Evolutionary conservation across 75 land plant genomes (phyloP).

Genomic region (Chamaecyparis obtusa): DNA sequence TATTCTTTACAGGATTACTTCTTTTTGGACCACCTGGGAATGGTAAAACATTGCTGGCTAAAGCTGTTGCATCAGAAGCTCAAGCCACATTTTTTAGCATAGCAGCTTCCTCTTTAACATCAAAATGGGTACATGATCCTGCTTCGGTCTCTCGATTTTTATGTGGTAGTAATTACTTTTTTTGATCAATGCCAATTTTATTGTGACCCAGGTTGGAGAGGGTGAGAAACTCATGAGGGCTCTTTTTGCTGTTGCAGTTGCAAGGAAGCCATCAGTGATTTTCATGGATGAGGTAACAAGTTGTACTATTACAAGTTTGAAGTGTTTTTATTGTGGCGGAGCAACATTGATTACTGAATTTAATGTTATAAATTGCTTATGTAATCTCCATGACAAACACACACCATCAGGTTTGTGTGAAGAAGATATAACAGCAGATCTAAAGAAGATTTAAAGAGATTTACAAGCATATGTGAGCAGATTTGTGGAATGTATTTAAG

Average conservation of each 20-base stretch:
- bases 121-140: slow-evolving; percentile 79
- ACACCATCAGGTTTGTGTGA: too few relatives aligned
- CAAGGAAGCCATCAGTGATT: slow-evolving; percentile 91
- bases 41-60: slow-evolving; percentile 99
- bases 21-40: slow-evolving; percentile 99
- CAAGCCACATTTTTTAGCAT: slow-evolving; percentile 95
- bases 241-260: slow-evolving; percentile 85
- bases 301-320: background rate
- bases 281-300: slow-evolving; percentile 89
- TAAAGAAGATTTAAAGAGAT: too few relatives aligned
- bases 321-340: background rate
- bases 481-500: too few relatives aligned
- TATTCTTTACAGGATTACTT: slow-evolving; percentile 64
- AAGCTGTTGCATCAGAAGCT: slow-evolving; percentile 98
- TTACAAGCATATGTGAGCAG: too few relatives aligned
- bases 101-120: slow-evolving; percentile 91
- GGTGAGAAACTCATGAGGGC: slow-evolving; percentile 92
- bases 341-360: slow-evolving; percentile 3
- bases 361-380: background rate
- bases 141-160: background rate
- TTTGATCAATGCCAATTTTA: background rate
- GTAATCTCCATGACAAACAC: background rate
- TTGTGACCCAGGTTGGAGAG: slow-evolving; percentile 74
- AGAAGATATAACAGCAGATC: too few relatives aligned
- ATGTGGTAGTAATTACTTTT: background rate